phyloP scores from a whole-genome alignment of 345 rosid genomes.

The Stellera chamaejasme region DNA sequence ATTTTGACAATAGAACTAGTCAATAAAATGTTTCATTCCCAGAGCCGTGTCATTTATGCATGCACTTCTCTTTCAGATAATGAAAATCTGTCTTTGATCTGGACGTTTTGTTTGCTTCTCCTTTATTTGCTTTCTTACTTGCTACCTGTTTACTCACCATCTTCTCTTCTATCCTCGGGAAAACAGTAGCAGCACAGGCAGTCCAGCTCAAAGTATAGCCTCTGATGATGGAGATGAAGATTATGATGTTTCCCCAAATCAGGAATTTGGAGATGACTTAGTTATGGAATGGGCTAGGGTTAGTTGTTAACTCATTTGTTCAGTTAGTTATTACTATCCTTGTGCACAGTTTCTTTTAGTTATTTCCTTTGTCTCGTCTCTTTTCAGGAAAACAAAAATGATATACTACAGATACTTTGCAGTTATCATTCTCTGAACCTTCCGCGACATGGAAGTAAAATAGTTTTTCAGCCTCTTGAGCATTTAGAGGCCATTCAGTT shows the following conservation, averaged over 20 bases:
- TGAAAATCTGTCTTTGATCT: no score
- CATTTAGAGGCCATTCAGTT: conserved; percentile 82
- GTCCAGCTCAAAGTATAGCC: conserved; percentile 71
- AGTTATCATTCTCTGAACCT: conserved; percentile 67
- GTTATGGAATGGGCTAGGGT: conserved; percentile 96
- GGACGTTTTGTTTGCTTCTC: not conserved
- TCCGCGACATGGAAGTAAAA: conserved; percentile 57
- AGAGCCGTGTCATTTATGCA: no score
- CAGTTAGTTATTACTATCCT: not conserved
- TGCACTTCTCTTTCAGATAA: no score
- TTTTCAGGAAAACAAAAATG: conserved; percentile 72
- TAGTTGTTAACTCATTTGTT: conserved; percentile 21
- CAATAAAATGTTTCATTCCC: no score
- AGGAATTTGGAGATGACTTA: conserved; percentile 55
- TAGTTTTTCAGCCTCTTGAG: conserved; percentile 78
- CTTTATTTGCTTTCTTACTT: not conserved
- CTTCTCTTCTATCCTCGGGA: conserved; percentile 20
- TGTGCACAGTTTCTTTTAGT: conserved; percentile 1
- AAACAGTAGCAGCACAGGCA: conserved; percentile 58
- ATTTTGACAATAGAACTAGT: no score
- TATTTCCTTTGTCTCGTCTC: conserved; percentile 14
- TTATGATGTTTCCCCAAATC: conserved; percentile 45
- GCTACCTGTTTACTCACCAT: not conserved
- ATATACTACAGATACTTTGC: conserved; percentile 71
- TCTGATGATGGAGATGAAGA: conserved; percentile 83